Evolutionary conservation across 495 filamentous ascomycete species (phyloP), one percentile per base, ranked within the genome.

Genomic region (Aspergillus steynii): DNA sequence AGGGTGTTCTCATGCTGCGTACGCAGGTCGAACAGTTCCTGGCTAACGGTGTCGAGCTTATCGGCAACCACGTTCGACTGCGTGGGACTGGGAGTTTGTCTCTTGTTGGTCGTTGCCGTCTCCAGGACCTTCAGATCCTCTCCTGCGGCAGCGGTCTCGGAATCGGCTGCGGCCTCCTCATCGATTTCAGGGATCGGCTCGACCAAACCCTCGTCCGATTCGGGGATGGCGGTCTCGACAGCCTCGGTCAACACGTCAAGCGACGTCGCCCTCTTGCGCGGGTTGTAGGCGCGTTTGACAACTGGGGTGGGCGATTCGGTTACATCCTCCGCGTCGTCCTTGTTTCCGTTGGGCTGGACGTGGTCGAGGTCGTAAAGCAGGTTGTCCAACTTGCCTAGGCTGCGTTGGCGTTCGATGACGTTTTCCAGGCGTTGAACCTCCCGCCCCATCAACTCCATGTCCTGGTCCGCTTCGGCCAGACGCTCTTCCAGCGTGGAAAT

Each of bases 401-500:
- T 96, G 47, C 96, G 84, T 69, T 99, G 95, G 52, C 96, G 91
- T 68, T 98, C 94, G 53, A 99, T 85, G 27, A 98, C 92, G 75
- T 97, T 91, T 72, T 97, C 94, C 37, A 99, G 80, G 45, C 94
- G 86, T 71, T 96, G 88, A 66, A 99, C 90, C 70, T 99, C 95
- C 29, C 93, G 89, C 75, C 97, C 92, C 93, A 98, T 96, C 58
- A 96, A 72, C 68, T 98, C 95, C 68, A 91, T 88, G 68, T 99
- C 96, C 69, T 97, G 94, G 66, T 99, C 95, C 4, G 92, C 86
- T 74, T 99, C 95, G 0, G 96, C 96, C 15, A 99, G 84, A 20
- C 95, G 88, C 73, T 98, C 95, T 74, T 99, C 95, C 37, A 99
- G 80, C 2, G 94, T 98, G 3, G 95, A 93, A 52, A 99, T 98